Evolutionary conservation across 768 basidiomycete genomes (phyloP).

Genomic region (Kwoniella dejecticola): DNA sequence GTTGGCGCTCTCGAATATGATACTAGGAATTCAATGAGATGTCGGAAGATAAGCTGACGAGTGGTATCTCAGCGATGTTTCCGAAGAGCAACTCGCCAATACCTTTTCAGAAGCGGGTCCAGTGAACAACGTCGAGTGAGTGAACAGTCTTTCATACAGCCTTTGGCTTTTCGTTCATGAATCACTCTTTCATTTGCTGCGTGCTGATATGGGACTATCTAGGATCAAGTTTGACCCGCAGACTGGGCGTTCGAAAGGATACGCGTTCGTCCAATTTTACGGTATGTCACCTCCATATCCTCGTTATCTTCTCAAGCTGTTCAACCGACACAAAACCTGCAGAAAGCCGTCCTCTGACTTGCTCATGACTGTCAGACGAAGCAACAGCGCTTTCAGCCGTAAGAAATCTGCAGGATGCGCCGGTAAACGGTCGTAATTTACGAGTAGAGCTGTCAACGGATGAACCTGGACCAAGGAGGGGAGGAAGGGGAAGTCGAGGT

Average conservation of each 20-base stretch:
- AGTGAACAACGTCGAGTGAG: conserved; percentile 54
- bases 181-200: not conserved
- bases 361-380: conserved; percentile 64
- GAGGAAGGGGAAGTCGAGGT: conserved; percentile 13
- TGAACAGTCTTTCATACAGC: not conserved
- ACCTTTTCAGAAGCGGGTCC: conserved; percentile 56
- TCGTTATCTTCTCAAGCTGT: not conserved
- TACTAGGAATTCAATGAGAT: not conserved
- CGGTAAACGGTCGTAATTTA: conserved; percentile 87
- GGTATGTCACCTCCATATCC: conserved; percentile 35
- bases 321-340: not conserved
- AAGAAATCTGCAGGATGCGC: conserved; percentile 88
- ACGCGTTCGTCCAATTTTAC: conserved; percentile 55
- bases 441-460: conserved; percentile 74
- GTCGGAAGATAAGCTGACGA: not conserved
- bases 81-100: conserved; percentile 54
- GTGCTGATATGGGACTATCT: not conserved
- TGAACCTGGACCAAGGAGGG: conserved; percentile 38
- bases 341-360: not conserved
- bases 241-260: conserved; percentile 56
- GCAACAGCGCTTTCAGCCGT: conserved; percentile 95
- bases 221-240: conserved; percentile 55
- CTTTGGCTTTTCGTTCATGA: not conserved
- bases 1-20: not conserved
- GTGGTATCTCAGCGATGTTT: conserved; percentile 48